Evolutionary conservation across 1,284 basidiomycete genomes (phyloP).

Genomic region (Rhizopogon parksii): DNA sequence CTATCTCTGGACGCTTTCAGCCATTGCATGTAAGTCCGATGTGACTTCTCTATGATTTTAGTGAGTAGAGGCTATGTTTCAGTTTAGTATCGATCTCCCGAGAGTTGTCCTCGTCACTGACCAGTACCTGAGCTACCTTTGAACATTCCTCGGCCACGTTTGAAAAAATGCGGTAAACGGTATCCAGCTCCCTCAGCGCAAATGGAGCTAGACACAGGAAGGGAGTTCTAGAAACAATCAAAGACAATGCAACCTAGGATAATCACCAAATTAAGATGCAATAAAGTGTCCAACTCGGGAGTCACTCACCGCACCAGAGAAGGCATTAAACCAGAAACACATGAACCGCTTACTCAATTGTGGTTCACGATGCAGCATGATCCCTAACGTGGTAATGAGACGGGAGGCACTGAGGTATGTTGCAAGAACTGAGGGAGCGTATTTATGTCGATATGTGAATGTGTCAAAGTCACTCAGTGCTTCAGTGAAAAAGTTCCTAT

Average conservation of each 20-base stretch:
- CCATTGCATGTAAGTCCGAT: slow-evolving; percentile 33
- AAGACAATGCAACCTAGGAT: slow-evolving; percentile 55
- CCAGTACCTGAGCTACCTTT: slow-evolving; percentile 44
- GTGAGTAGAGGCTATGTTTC: slow-evolving; percentile 40
- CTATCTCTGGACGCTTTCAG: slow-evolving; percentile 18
- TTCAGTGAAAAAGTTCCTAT: slow-evolving; percentile 68
- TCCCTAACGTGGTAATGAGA: slow-evolving; percentile 55
- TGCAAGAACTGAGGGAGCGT: slow-evolving; percentile 66
- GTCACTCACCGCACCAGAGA: slow-evolving; percentile 63
- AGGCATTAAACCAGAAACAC: slow-evolving; percentile 74
- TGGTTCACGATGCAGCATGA: slow-evolving; percentile 54
- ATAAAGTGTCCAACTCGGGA: not conserved
- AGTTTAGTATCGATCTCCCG: not conserved
- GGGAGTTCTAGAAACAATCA: slow-evolving; percentile 48
- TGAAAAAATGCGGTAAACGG: slow-evolving; percentile 39
- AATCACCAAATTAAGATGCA: slow-evolving; percentile 2
- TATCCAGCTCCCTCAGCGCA: slow-evolving; percentile 46
- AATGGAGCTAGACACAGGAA: slow-evolving; percentile 44
- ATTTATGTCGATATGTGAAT: slow-evolving; percentile 59
- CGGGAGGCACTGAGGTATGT: slow-evolving; percentile 61
- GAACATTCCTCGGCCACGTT: slow-evolving; percentile 39
- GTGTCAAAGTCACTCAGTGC: slow-evolving; percentile 54
- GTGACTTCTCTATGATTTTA: slow-evolving; percentile 41
- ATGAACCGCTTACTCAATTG: slow-evolving; percentile 62
- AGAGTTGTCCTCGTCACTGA: slow-evolving; percentile 20